phyloP scores from a whole-genome alignment of 2,329 filamentous ascomycete genomes.

The Arachnomyces sp. region DNA sequence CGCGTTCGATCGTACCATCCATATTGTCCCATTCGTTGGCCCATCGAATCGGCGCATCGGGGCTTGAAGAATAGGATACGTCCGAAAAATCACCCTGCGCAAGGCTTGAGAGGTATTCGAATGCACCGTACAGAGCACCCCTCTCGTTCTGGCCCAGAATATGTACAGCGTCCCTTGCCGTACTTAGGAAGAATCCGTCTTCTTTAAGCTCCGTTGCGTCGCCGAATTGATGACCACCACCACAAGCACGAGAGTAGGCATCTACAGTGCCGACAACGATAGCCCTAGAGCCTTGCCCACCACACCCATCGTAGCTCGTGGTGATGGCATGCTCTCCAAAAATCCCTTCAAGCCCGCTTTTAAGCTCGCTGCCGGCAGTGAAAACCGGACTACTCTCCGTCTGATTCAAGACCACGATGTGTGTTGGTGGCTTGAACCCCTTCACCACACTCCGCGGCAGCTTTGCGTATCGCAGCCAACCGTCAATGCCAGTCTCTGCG shows the following conservation, averaged over 20 bases:
- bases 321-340: slow-evolving; percentile 42
- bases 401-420: slow-evolving; percentile 44
- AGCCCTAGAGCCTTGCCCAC: slow-evolving; percentile 17
- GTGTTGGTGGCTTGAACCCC: slow-evolving; percentile 33
- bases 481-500: slow-evolving; percentile 50
- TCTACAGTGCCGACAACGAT: slow-evolving; percentile 25
- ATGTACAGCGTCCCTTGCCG: slow-evolving; percentile 38
- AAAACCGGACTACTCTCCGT: slow-evolving; percentile 46
- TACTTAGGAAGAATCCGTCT: slow-evolving; percentile 53
- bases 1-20: slow-evolving; percentile 57
- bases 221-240: slow-evolving; percentile 7
- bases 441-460: slow-evolving; percentile 30
- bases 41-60: slow-evolving; percentile 57
- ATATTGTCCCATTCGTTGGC: slow-evolving; percentile 68
- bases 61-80: slow-evolving; percentile 45
- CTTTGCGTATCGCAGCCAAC: slow-evolving; percentile 54
- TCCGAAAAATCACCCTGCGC: slow-evolving; percentile 49
- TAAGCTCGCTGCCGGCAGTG: slow-evolving; percentile 49
- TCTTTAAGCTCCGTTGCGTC: slow-evolving; percentile 21
- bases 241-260: slow-evolving; percentile 20
- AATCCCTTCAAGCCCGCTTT: slow-evolving; percentile 48
- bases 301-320: slow-evolving; percentile 15
- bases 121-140: slow-evolving; percentile 60
- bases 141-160: slow-evolving; percentile 60
- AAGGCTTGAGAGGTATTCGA: slow-evolving; percentile 59